phyloP scores from a whole-genome alignment of 805 yeast genomes.

The Metschnikowia rubicola region DNA sequence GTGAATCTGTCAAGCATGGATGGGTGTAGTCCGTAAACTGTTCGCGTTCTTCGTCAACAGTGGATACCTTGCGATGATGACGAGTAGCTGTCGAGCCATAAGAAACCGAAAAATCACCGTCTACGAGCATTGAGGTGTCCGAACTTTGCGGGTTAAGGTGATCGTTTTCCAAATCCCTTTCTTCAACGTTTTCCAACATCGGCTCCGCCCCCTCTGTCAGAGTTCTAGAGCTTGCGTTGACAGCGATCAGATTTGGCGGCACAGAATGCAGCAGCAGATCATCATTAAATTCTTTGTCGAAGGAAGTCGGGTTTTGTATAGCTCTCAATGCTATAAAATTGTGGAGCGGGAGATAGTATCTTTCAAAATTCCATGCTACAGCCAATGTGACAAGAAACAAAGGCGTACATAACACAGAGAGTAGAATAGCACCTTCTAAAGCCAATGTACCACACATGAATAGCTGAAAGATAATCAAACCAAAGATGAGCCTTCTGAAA shows the following conservation, averaged over 20 bases:
- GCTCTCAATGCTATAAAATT: constrained; percentile 59
- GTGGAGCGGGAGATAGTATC: constrained; percentile 51
- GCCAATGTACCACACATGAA: constrained; percentile 65
- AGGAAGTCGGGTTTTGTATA: constrained; percentile 42
- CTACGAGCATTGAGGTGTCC: constrained; percentile 13
- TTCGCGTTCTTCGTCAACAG: constrained; percentile 57
- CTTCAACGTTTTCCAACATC: neutral
- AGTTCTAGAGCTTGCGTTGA: constrained; percentile 5
- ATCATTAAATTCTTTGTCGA: constrained; percentile 42
- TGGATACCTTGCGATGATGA: constrained; percentile 40
- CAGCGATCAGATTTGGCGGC: neutral
- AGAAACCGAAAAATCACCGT: constrained; percentile 16
- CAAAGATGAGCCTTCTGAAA: constrained; percentile 52
- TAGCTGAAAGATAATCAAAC: constrained; percentile 53
- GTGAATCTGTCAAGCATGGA: constrained; percentile 44
- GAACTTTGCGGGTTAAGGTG: neutral
- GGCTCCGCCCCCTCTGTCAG: neutral
- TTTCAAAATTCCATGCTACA: constrained; percentile 49
- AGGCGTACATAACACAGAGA: constrained; percentile 49
- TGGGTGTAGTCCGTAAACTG: constrained; percentile 47
- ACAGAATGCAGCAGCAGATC: constrained; percentile 21
- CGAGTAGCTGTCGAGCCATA: constrained; percentile 7
- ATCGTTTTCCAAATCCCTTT: neutral
- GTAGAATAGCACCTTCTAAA: constrained; percentile 51
- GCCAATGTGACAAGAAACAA: constrained; percentile 44